Evolutionary conservation across 805 yeast genomes (phyloP).

Genomic region (Wickerhamomyces canadensis): DNA sequence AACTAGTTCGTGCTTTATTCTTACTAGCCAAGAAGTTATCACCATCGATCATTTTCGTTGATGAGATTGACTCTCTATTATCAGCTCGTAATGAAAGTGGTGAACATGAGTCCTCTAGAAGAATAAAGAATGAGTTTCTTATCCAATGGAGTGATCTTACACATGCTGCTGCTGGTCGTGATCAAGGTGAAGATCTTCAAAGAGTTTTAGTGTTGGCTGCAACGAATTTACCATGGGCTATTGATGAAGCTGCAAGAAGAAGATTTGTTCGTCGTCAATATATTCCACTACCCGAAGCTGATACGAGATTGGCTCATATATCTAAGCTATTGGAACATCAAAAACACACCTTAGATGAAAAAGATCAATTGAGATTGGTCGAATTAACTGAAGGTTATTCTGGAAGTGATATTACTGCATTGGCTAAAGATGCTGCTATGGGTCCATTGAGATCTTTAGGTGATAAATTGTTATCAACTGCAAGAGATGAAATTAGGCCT

Average conservation of each 20-base stretch:
- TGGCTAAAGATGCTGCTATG: conserved; percentile 97
- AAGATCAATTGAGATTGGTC: conserved; percentile 56
- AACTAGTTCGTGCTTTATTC: conserved; percentile 84
- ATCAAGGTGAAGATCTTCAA: conserved; percentile 35
- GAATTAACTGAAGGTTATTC: conserved; percentile 75
- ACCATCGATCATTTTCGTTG: conserved; percentile 92
- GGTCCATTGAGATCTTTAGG: conserved; percentile 91
- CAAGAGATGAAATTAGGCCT: conserved; percentile 75
- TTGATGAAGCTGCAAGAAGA: conserved; percentile 94
- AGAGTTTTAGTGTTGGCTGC: conserved; percentile 91
- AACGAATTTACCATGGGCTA: conserved; percentile 94
- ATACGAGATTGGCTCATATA: conserved; percentile 72
- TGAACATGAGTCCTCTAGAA: conserved; percentile 82
- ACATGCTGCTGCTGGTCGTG: conserved; percentile 69
- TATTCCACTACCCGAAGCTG: conserved; percentile 88
- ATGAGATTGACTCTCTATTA: conserved; percentile 88
- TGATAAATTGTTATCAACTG: conserved; percentile 63
- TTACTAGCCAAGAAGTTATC: conserved; percentile 78
- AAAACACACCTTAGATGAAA: conserved; percentile 59
- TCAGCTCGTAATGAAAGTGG: conserved; percentile 61
- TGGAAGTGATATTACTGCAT: conserved; percentile 90
- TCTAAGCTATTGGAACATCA: conserved; percentile 63
- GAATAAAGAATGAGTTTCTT: conserved; percentile 88
- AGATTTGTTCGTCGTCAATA: conserved; percentile 88
- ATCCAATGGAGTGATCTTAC: conserved; percentile 94